Evolutionary conservation across 2,329 filamentous ascomycete genomes (phyloP).

Genomic region (Akanthomyces uredinophilus): DNA sequence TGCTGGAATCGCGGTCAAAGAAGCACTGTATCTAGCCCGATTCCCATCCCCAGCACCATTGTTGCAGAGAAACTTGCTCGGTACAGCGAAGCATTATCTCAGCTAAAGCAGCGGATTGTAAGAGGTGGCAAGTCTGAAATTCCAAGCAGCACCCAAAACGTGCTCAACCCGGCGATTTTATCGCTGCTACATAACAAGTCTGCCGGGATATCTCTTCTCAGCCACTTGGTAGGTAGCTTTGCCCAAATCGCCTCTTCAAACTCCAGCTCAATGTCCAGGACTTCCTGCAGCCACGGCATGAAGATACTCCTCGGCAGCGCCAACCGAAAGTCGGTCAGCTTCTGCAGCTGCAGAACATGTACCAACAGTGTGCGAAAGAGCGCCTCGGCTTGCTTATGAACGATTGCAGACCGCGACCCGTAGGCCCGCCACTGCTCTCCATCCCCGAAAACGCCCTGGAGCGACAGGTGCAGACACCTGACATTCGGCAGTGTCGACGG

Average conservation of each 20-base stretch:
- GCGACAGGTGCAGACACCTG: neutral
- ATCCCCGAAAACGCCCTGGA: neutral
- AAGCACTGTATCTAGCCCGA: too few relatives aligned
- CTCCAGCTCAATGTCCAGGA: neutral
- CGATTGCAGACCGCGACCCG: neutral
- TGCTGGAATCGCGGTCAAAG: too few relatives aligned
- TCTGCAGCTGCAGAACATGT: neutral
- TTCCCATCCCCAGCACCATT: too few relatives aligned
- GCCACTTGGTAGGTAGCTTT: neutral
- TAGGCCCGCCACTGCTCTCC: neutral
- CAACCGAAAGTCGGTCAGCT: neutral
- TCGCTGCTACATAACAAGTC: neutral
- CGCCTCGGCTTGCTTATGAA: neutral
- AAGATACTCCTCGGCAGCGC: slow-evolving; percentile 1
- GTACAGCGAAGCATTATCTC: too few relatives aligned
- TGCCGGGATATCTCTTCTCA: neutral
- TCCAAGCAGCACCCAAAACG: neutral
- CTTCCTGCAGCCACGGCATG: slow-evolving; percentile 4
- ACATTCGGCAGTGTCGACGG: neutral
- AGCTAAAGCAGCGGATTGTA: neutral
- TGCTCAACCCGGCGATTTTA: neutral
- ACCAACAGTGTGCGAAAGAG: neutral
- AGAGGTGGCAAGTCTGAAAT: neutral
- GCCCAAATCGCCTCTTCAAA: slow-evolving; percentile 2
- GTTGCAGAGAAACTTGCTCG: too few relatives aligned